Evolutionary conservation across 257 asterid genomes (phyloP).

Genomic region (Solanum okadae): DNA sequence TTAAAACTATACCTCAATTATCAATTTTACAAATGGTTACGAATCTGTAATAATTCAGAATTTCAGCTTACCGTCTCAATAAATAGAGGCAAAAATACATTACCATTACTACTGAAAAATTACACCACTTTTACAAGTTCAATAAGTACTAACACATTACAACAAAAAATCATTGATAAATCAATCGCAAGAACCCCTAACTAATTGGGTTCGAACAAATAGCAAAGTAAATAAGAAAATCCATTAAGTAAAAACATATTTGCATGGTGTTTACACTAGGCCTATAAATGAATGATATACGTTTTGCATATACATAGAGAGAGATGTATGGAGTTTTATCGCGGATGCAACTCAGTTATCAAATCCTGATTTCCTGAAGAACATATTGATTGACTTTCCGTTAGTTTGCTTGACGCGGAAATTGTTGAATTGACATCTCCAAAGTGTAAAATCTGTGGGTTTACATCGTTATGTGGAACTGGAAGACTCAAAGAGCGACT

Average conservation of each 20-base stretch:
- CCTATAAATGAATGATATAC: background rate
- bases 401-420: background rate
- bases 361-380: background rate
- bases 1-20: too few species aligned
- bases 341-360: background rate
- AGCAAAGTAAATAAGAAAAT: background rate
- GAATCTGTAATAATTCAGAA: too few species aligned
- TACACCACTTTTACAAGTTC: background rate
- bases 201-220: background rate
- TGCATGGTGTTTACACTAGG: background rate
- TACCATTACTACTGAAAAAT: background rate
- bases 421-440: background rate
- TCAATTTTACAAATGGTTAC: too few species aligned
- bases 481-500: conserved; percentile 6
- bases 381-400: background rate
- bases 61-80: background rate
- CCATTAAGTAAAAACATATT: background rate
- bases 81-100: background rate
- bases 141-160: background rate
- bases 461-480: background rate
- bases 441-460: background rate
- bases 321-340: background rate
- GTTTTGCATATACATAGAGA: too few species aligned
- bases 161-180: background rate
- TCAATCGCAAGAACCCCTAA: background rate